These are phyloP conservation scores for Chaetomiaceae sp. DNA, from an alignment of 2,329 filamentous ascomycete genomes.

Conservation along the genomic window DNA sequence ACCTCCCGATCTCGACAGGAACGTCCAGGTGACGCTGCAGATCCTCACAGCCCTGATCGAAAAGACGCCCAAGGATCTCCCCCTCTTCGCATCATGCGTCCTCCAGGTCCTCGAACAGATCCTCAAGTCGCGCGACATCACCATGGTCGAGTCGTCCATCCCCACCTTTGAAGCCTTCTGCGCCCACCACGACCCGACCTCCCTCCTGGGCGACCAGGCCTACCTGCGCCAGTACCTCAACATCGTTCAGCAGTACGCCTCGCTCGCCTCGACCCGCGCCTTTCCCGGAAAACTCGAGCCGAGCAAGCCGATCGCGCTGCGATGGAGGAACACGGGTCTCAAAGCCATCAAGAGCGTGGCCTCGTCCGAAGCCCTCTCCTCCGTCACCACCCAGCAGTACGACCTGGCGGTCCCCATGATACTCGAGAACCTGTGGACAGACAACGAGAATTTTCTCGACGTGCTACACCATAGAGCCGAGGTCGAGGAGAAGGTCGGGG, in stretches of 20 bases:
- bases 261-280: slow-evolving; percentile 65
- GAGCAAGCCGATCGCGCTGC: slow-evolving; percentile 69
- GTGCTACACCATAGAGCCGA: slow-evolving; percentile 63
- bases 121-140: slow-evolving; percentile 79
- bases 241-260: slow-evolving; percentile 73
- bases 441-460: slow-evolving; percentile 64
- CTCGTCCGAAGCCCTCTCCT: slow-evolving; percentile 70
- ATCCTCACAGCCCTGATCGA: slow-evolving; percentile 90
- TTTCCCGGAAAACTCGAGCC: slow-evolving; percentile 47
- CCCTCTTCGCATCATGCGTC: slow-evolving; percentile 79
- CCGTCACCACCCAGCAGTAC: slow-evolving; percentile 71
- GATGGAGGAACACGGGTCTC: slow-evolving; percentile 70
- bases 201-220: slow-evolving; percentile 77
- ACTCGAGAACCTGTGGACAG: slow-evolving; percentile 78
- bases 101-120: slow-evolving; percentile 80
- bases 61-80: slow-evolving; percentile 84
- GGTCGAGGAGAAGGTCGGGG: slow-evolving; percentile 62
- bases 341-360: slow-evolving; percentile 78
- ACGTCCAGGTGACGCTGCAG: slow-evolving; percentile 90
- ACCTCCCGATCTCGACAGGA: slow-evolving; percentile 44
- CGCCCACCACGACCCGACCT: slow-evolving; percentile 78
- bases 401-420: slow-evolving; percentile 77
- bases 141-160: slow-evolving; percentile 86
- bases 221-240: slow-evolving; percentile 80
- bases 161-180: slow-evolving; percentile 86